These are phyloP conservation scores for Penicillium bialowiezense DNA, from an alignment of 495 filamentous ascomycete species.

Conservation along the genomic window DNA sequence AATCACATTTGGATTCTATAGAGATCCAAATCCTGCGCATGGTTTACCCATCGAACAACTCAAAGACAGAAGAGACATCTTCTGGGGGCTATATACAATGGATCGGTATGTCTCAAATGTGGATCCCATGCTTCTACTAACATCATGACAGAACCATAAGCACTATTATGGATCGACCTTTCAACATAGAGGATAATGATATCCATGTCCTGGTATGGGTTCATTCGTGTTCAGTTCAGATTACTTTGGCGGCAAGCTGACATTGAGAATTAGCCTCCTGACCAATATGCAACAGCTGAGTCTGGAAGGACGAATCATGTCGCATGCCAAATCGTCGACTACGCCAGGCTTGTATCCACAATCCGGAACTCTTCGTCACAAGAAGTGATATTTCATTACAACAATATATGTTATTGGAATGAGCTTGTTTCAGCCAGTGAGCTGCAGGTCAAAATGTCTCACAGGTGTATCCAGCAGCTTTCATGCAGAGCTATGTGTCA, in stretches of 20 bases:
- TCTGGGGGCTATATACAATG: constrained; percentile 26
- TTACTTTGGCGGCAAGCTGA: not conserved
- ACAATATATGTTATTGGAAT: constrained; percentile 23
- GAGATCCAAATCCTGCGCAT: constrained; percentile 9
- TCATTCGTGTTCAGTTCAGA: not conserved
- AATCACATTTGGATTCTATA: constrained; percentile 23
- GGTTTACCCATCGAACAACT: not conserved
- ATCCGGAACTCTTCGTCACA: constrained; percentile 10
- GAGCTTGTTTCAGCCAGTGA: constrained; percentile 2
- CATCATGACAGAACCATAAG: constrained; percentile 17
- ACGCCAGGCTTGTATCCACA: constrained; percentile 22
- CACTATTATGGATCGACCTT: constrained; percentile 23
- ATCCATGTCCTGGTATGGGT: constrained; percentile 18
- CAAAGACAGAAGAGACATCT: constrained; percentile 6
- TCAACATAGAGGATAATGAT: constrained; percentile 28
- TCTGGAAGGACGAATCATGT: not conserved
- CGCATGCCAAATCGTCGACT: constrained; percentile 11
- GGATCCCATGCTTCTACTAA: not conserved
- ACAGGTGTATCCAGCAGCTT: constrained; percentile 7
- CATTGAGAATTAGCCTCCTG: constrained; percentile 3
- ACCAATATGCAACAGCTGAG: constrained; percentile 4
- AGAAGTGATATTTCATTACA: constrained; percentile 16
- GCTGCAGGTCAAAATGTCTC: not conserved
- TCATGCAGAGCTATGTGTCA: constrained; percentile 18
- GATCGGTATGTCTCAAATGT: constrained; percentile 16